These are phyloP conservation scores for Euphorbia pulcherrima DNA, from an alignment of 345 rosid species.

Conservation along the genomic window DNA sequence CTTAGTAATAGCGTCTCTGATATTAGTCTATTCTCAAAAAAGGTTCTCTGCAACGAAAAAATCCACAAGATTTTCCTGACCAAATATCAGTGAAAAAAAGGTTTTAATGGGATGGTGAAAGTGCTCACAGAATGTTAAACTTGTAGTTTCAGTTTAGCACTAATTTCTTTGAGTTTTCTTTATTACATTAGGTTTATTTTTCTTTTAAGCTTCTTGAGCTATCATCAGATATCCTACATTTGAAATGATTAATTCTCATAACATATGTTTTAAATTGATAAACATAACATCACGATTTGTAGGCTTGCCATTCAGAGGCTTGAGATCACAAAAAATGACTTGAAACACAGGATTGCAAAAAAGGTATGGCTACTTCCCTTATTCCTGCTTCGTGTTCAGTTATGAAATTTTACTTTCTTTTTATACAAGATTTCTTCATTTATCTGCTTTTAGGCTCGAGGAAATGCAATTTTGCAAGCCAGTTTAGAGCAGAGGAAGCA, in stretches of 20 bases:
- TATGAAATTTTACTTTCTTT: slow-evolving; percentile 17
- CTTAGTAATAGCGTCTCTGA: not conserved
- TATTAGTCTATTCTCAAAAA: slow-evolving; percentile 1
- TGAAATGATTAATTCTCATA: slow-evolving; percentile 5
- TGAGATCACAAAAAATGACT: slow-evolving; percentile 89
- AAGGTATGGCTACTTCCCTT: slow-evolving; percentile 57
- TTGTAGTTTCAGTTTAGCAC: slow-evolving; percentile 1
- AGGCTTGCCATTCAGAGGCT: slow-evolving; percentile 98
- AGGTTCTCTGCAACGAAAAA: not conserved
- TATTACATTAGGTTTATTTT: not conserved
- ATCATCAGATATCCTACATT: not conserved
- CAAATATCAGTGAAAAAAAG: not conserved
- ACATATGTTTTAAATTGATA: not conserved
- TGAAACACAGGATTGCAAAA: slow-evolving; percentile 89
- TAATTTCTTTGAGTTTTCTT: not conserved
- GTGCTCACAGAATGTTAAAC: not conserved
- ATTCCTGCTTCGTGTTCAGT: not conserved
- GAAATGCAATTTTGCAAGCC: slow-evolving; percentile 94
- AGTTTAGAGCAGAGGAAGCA: slow-evolving; percentile 98
- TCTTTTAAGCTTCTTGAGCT: slow-evolving; percentile 1
- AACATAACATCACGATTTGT: slow-evolving; percentile 14
- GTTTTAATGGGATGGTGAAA: not conserved
- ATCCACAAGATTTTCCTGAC: not conserved
- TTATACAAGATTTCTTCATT: slow-evolving; percentile 22
- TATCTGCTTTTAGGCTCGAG: slow-evolving; percentile 62